These are phyloP conservation scores for Calonectria honghensis DNA, from an alignment of 2,329 filamentous ascomycete species.

Conservation along the genomic window DNA sequence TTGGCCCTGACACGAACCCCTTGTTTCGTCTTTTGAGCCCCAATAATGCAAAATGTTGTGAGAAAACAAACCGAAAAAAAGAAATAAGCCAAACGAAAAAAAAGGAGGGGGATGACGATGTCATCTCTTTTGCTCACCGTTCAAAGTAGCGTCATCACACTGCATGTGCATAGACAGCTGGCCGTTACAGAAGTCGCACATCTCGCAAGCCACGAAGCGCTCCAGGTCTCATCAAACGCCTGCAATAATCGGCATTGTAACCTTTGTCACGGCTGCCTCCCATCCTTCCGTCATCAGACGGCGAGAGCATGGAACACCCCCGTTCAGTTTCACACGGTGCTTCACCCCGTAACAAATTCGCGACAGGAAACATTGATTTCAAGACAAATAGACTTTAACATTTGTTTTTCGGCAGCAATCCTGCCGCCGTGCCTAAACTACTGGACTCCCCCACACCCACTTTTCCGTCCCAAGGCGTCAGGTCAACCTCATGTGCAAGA, in stretches of 20 bases:
- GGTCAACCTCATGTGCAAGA: constrained; percentile 34
- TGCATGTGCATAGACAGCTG: constrained; percentile 16
- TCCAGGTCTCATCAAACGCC: constrained; percentile 20
- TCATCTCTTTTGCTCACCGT: background rate
- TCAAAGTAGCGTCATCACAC: constrained; percentile 6
- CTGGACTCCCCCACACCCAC: constrained; percentile 1
- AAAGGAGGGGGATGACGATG: background rate
- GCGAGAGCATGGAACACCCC: background rate
- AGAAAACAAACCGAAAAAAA: background rate
- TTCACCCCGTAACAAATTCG: background rate
- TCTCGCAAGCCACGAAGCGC: constrained; percentile 34
- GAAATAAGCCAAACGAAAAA: background rate
- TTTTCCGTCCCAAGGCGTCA: constrained; percentile 26
- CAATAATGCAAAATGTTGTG: background rate
- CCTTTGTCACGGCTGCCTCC: background rate
- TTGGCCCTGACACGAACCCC: background rate
- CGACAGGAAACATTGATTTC: background rate
- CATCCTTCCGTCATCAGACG: background rate
- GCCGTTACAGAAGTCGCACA: constrained; percentile 29
- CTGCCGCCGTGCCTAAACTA: constrained; percentile 32
- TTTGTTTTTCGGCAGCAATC: constrained; percentile 31
- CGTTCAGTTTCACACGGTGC: constrained; percentile 31
- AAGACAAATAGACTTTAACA: constrained; percentile 37
- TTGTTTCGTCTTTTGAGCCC: background rate
- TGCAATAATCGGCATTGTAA: background rate